These are phyloP conservation scores for Colletotrichum musicola DNA, from an alignment of 2,329 filamentous ascomycete species.

Conservation along the genomic window DNA sequence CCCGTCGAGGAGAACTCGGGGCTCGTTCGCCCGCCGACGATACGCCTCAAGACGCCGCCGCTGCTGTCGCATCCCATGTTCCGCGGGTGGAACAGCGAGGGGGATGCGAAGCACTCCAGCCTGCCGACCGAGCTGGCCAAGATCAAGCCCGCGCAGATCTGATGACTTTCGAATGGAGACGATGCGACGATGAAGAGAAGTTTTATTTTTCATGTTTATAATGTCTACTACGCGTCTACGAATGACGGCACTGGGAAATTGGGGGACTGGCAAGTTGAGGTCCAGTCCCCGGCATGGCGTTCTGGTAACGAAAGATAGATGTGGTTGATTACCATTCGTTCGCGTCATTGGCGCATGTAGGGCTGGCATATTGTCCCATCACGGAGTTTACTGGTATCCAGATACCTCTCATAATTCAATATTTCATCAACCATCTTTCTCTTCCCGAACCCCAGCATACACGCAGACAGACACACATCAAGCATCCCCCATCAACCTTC, in stretches of 20 bases:
- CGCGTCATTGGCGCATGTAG: not conserved
- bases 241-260: not conserved
- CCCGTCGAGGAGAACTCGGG: slow-evolving; percentile 26
- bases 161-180: not conserved
- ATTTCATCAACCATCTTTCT: not conserved
- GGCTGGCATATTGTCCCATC: not conserved
- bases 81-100: slow-evolving; percentile 27
- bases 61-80: slow-evolving; percentile 38
- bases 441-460: too few relatives aligned
- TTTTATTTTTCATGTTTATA: slow-evolving; percentile 7
- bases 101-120: slow-evolving; percentile 18
- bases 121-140: slow-evolving; percentile 31
- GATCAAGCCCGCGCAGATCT: slow-evolving; percentile 32
- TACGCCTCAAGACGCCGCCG: slow-evolving; percentile 32
- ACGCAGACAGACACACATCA: not conserved
- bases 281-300: slow-evolving; percentile 8
- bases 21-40: slow-evolving; percentile 30
- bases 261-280: slow-evolving; percentile 1
- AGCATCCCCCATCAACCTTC: not conserved
- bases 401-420: slow-evolving; percentile 7
- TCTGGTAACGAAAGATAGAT: not conserved
- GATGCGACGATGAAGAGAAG: too few relatives aligned
- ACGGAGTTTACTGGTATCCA: slow-evolving; percentile 5
- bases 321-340: not conserved
- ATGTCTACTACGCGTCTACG: slow-evolving; percentile 32